A percentile compares a stretch with the other conserved stretches of the same genome.
Evolutionary conservation across 1,284 basidiomycete species (phyloP).

Genomic region (Apiotrichum akiyoshidainum): DNA sequence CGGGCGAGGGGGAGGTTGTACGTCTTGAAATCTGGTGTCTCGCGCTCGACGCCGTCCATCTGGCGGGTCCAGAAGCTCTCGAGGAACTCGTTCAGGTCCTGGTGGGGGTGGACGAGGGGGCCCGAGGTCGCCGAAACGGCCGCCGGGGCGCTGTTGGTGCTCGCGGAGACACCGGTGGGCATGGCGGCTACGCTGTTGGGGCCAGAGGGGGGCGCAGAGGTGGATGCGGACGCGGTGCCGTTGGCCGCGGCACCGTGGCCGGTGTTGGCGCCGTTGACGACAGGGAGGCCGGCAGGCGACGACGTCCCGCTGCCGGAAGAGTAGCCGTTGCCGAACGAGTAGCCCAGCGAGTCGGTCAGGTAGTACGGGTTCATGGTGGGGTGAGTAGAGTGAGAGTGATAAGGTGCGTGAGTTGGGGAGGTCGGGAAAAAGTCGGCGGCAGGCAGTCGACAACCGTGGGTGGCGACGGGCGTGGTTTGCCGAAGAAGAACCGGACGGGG

Average conservation of each 20-base stretch:
- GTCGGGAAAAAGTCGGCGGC: background rate
- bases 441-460: no score
- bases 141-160: background rate
- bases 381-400: background rate
- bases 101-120: constrained; percentile 41
- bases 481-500: no score
- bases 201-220: background rate
- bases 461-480: no score
- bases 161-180: background rate
- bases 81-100: constrained; percentile 47
- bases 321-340: constrained; percentile 19
- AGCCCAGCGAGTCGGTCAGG: constrained; percentile 14
- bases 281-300: constrained; percentile 64
- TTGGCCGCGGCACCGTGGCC: background rate
- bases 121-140: constrained; percentile 15
- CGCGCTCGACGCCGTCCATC: constrained; percentile 48
- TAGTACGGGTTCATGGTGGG: constrained; percentile 23
- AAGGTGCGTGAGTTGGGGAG: background rate
- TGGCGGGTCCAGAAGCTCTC: constrained; percentile 50
- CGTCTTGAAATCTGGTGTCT: constrained; percentile 45
- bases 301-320: constrained; percentile 50
- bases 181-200: background rate
- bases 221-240: background rate
- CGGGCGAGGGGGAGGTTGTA: constrained; percentile 61
- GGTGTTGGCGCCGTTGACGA: background rate